phyloP scores from a whole-genome alignment of 164 flowering plant species.

The Tetracentron sinense region DNA sequence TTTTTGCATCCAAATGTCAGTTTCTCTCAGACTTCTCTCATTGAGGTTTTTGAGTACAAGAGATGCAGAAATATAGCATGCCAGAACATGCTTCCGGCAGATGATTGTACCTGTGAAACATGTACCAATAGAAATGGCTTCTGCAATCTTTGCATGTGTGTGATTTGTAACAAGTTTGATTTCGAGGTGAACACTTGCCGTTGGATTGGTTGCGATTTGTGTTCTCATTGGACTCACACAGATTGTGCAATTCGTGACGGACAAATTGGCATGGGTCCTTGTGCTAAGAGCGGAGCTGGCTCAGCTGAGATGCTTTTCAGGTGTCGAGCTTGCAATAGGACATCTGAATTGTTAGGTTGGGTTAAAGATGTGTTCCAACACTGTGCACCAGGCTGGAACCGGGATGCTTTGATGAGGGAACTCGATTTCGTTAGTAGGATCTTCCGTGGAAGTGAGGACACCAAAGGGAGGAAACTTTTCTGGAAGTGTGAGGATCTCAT shows the following conservation, averaged over 20 bases:
- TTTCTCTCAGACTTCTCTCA: slow-evolving; percentile 77
- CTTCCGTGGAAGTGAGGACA: slow-evolving; percentile 86
- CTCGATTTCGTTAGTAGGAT: slow-evolving; percentile 87
- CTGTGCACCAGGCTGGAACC: slow-evolving; percentile 94
- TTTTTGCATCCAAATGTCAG: slow-evolving; percentile 86
- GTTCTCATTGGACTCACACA: slow-evolving; percentile 98
- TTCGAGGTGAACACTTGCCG: slow-evolving; percentile 97
- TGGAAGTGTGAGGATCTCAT: slow-evolving; percentile 92
- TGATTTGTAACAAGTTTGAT: slow-evolving; percentile 90
- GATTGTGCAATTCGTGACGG: slow-evolving; percentile 94
- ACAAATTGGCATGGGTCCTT: slow-evolving; percentile 71
- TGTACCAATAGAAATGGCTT: slow-evolving; percentile 84
- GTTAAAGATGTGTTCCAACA: slow-evolving; percentile 96
- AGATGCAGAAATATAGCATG: slow-evolving; percentile 95
- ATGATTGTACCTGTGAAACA: slow-evolving; percentile 80
- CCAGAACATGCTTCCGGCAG: slow-evolving; percentile 85
- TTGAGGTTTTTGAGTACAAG: slow-evolving; percentile 83
- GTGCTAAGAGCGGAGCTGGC: slow-evolving; percentile 57
- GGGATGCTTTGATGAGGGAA: slow-evolving; percentile 73
- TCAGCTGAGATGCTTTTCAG: slow-evolving; percentile 82
- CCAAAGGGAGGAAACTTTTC: slow-evolving; percentile 75
- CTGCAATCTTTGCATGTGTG: slow-evolving; percentile 98
- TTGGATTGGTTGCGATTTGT: slow-evolving; percentile 94
- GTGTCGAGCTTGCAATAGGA: slow-evolving; percentile 84
- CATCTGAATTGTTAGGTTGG: slow-evolving; percentile 95